Evolutionary conservation across 2,329 filamentous ascomycete species (phyloP).

Genomic region (Lasiodiplodia hormozganensis): DNA sequence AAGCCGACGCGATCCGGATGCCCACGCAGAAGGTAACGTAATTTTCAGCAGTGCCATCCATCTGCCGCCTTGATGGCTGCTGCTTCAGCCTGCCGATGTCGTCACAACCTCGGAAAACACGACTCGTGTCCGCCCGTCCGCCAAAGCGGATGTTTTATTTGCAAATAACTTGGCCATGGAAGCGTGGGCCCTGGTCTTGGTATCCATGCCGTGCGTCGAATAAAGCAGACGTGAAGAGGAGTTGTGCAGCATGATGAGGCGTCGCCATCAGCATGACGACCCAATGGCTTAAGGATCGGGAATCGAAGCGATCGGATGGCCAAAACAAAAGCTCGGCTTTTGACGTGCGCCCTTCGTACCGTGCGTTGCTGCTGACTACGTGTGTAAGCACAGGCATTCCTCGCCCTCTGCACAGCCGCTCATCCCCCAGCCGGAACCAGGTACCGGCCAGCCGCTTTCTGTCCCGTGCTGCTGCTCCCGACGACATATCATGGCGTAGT

Average conservation of each 20-base stretch:
- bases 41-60: background rate
- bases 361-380: conserved; percentile 11
- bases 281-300: background rate
- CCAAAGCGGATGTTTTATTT: background rate
- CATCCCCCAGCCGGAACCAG: conserved; percentile 14
- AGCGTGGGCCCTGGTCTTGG: too few species aligned
- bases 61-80: background rate
- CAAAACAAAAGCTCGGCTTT: conserved; percentile 19
- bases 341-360: conserved; percentile 11
- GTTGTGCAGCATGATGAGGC: background rate
- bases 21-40: background rate
- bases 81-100: conserved; percentile 4
- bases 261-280: background rate
- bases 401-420: conserved; percentile 5
- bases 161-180: background rate
- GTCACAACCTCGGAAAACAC: conserved; percentile 17
- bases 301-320: conserved; percentile 14
- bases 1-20: background rate
- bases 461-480: conserved; percentile 9
- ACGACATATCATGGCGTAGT: conserved; percentile 2
- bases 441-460: background rate
- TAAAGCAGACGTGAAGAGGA: background rate
- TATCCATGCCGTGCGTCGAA: background rate
- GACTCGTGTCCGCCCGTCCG: background rate
- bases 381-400: conserved; percentile 5